Conservation (phyloP, 1,284 basidiomycete genomes). For the Cryptococcus wingfieldii region DNA sequence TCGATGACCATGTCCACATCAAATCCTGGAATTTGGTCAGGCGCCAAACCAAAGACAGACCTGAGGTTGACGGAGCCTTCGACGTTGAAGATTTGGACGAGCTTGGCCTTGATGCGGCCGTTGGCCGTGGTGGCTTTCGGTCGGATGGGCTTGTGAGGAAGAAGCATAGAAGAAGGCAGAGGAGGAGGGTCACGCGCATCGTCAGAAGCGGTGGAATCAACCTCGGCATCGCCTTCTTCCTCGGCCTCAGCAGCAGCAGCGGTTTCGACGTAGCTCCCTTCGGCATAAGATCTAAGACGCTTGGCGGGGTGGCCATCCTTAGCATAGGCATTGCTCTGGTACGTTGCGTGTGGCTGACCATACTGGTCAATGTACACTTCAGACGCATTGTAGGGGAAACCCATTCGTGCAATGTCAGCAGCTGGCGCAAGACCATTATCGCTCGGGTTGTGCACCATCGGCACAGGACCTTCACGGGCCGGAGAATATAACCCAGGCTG, state of each 20-base stretch:
- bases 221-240: conserved; percentile 26
- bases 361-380: conserved; percentile 44
- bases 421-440: conserved; percentile 27
- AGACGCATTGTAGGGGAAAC: conserved; percentile 27
- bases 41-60: conserved; percentile 19
- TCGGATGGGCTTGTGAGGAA: conserved; percentile 64
- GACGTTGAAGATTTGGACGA: conserved; percentile 34
- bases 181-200: conserved; percentile 27
- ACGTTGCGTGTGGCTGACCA: conserved; percentile 35
- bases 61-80: conserved; percentile 27
- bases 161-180: conserved; percentile 54
- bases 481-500: conserved; percentile 14
- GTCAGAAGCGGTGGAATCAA: conserved; percentile 32
- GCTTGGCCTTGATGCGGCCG: conserved; percentile 43
- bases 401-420: conserved; percentile 36
- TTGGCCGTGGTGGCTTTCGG: conserved; percentile 56
- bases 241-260: conserved; percentile 1
- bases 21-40: conserved; percentile 36
- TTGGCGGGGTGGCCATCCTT: conserved; percentile 26
- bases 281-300: conserved; percentile 16
- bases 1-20: conserved; percentile 82
- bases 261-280: conserved; percentile 12
- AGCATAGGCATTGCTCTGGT: conserved; percentile 9
- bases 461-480: conserved; percentile 4
- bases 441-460: conserved; percentile 16